These are phyloP conservation scores for Castanospermum australe DNA, from an alignment of 306 rosid species.

Conservation along the genomic window DNA sequence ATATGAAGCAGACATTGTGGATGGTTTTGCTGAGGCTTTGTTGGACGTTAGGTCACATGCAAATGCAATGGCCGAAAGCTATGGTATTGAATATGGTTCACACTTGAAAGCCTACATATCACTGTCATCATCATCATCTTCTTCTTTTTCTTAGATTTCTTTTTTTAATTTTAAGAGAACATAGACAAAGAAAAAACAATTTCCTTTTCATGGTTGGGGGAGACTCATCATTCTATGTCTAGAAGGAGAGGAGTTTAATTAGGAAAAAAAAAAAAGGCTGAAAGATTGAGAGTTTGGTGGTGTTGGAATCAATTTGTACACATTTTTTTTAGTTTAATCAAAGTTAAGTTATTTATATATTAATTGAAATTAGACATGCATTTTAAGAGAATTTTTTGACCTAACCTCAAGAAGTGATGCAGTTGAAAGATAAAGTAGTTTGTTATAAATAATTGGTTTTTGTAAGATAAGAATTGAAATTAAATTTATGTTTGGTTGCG, in stretches of 20 bases:
- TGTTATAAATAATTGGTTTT: too few species aligned
- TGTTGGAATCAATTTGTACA: background rate
- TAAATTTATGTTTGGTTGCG: too few species aligned
- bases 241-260: background rate
- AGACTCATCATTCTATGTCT: background rate
- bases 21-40: constrained; percentile 12
- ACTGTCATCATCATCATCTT: background rate
- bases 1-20: constrained; percentile 12
- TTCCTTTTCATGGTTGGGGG: background rate
- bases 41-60: constrained; percentile 36
- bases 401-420: background rate
- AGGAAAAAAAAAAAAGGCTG: background rate
- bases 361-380: background rate
- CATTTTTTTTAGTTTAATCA: background rate
- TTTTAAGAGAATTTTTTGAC: background rate
- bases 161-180: background rate
- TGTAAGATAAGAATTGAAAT: too few species aligned
- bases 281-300: background rate
- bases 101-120: background rate
- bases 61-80: constrained; percentile 3
- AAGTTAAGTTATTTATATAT: background rate
- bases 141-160: too few species aligned
- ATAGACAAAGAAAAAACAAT: background rate
- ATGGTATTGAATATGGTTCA: background rate
- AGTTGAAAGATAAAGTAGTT: background rate